phyloP scores from a whole-genome alignment of 306 rosid genomes.

The Sicyos baderoa region DNA sequence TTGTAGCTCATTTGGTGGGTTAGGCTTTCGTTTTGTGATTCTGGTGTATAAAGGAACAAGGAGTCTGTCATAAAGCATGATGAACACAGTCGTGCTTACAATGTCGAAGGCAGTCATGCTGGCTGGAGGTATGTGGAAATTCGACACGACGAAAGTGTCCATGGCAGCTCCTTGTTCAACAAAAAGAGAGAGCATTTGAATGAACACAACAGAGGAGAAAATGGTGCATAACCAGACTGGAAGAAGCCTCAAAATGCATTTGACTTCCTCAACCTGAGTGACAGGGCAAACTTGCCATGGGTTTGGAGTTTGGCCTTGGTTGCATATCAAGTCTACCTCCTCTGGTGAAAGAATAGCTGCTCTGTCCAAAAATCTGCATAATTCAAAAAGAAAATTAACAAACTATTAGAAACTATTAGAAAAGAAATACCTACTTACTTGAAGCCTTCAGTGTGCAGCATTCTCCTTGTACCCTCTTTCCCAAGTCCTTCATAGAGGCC shows the following conservation, averaged over 20 bases:
- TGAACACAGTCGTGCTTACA: constrained; percentile 42
- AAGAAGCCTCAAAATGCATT: constrained; percentile 37
- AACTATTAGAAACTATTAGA: too few relatives aligned
- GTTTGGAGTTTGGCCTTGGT: constrained; percentile 27
- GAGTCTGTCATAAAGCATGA: constrained; percentile 33
- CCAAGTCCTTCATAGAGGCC: constrained; percentile 37
- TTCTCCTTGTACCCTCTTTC: constrained; percentile 29
- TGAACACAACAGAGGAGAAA: constrained; percentile 47
- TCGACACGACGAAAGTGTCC: constrained; percentile 28
- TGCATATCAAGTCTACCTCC: constrained; percentile 19
- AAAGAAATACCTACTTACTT: too few relatives aligned
- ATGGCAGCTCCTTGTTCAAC: constrained; percentile 55
- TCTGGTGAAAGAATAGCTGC: constrained; percentile 33
- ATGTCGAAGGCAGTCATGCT: constrained; percentile 58
- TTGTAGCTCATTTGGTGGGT: constrained; percentile 35
- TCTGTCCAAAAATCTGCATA: constrained; percentile 43
- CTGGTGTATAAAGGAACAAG: constrained; percentile 30
- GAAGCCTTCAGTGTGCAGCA: constrained; percentile 46
- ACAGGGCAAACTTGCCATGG: constrained; percentile 53
- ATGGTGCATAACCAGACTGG: constrained; percentile 55
- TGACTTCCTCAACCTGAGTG: constrained; percentile 57
- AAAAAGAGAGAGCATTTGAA: constrained; percentile 50
- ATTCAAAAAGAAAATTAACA: background rate
- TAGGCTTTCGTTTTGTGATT: constrained; percentile 32
- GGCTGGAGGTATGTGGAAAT: constrained; percentile 47